Conservation (phyloP, 768 basidiomycete species). For the Stropharia rugosoannulata region DNA sequence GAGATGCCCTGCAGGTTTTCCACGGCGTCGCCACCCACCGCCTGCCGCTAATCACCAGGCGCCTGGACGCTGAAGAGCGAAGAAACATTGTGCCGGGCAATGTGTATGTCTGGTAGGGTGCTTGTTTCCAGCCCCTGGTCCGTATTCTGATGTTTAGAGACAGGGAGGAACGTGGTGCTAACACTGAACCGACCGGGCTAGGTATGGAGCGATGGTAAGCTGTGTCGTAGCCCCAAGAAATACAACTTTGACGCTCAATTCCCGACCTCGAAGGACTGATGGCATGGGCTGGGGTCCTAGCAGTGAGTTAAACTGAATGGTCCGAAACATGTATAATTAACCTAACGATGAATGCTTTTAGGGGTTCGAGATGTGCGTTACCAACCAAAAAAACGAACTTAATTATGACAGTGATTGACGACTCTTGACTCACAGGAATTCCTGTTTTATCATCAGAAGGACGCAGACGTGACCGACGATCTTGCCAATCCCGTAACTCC, state of each 20-base stretch:
- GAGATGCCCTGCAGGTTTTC: constrained; percentile 82
- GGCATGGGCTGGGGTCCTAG: constrained; percentile 86
- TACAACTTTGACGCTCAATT: background rate
- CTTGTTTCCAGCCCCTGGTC: background rate
- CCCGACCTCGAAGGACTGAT: constrained; percentile 36
- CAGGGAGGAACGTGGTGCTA: constrained; percentile 81
- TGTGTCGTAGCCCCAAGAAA: background rate
- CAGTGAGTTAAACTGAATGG: constrained; percentile 47
- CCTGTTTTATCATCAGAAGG: constrained; percentile 82
- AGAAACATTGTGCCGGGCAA: constrained; percentile 72
- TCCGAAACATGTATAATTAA: constrained; percentile 1
- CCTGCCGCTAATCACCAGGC: constrained; percentile 76
- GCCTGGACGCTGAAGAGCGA: constrained; percentile 82
- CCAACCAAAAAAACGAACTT: constrained; percentile 18
- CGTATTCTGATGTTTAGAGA: background rate
- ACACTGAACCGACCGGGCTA: constrained; percentile 77
- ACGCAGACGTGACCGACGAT: constrained; percentile 58
- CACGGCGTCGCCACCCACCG: constrained; percentile 67
- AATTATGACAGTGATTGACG: constrained; percentile 19
- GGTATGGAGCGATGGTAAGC: constrained; percentile 83
- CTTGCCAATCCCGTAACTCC: constrained; percentile 60
- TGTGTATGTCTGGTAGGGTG: constrained; percentile 70
- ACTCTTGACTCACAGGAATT: constrained; percentile 56
- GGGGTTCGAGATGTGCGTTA: constrained; percentile 52
- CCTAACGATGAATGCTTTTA: constrained; percentile 22